These are phyloP conservation scores for Setomelanomma holmii DNA, from an alignment of 2,329 filamentous ascomycete species.

Conservation along the genomic window DNA sequence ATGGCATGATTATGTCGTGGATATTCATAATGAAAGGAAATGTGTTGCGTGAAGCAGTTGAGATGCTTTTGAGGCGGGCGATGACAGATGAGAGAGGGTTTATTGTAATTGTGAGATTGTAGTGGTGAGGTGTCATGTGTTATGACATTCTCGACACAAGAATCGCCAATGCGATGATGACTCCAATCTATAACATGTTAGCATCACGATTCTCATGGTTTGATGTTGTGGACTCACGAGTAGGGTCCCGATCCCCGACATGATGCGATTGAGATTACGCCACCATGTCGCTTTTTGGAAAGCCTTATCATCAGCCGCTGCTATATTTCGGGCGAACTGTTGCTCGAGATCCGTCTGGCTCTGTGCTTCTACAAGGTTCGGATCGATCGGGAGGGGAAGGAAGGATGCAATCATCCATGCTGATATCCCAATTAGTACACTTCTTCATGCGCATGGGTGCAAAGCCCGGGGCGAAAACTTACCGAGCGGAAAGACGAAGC, in stretches of 20 bases:
- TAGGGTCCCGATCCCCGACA: slow-evolving; percentile 64
- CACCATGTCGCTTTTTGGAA: slow-evolving; percentile 70
- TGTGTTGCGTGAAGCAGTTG: slow-evolving; percentile 6
- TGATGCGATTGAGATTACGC: slow-evolving; percentile 68
- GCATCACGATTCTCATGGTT: slow-evolving; percentile 6
- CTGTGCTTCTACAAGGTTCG: slow-evolving; percentile 51
- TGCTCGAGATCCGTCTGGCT: slow-evolving; percentile 50
- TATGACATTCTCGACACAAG: slow-evolving; percentile 45
- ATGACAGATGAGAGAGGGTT: slow-evolving; percentile 3
- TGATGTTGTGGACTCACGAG: slow-evolving; percentile 55
- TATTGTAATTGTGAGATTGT: slow-evolving; percentile 1
- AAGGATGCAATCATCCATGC: slow-evolving; percentile 83
- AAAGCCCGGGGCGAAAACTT: slow-evolving; percentile 22
- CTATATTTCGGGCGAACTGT: slow-evolving; percentile 54
- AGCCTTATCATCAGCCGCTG: slow-evolving; percentile 55
- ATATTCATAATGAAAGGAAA: slow-evolving; percentile 30
- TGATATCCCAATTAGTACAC: slow-evolving; percentile 41
- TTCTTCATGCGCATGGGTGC: slow-evolving; percentile 11
- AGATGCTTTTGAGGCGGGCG: slow-evolving; percentile 1
- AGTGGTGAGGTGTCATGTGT: slow-evolving; percentile 4
- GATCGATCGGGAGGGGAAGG: slow-evolving; percentile 71
- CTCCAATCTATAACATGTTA: slow-evolving; percentile 33
- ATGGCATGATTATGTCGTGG: slow-evolving; percentile 32
- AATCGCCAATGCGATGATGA: slow-evolving; percentile 38
- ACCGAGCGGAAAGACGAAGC: slow-evolving; percentile 76